phyloP scores from a whole-genome alignment of 163 green algal species.

The Prototheca cutis region DNA sequence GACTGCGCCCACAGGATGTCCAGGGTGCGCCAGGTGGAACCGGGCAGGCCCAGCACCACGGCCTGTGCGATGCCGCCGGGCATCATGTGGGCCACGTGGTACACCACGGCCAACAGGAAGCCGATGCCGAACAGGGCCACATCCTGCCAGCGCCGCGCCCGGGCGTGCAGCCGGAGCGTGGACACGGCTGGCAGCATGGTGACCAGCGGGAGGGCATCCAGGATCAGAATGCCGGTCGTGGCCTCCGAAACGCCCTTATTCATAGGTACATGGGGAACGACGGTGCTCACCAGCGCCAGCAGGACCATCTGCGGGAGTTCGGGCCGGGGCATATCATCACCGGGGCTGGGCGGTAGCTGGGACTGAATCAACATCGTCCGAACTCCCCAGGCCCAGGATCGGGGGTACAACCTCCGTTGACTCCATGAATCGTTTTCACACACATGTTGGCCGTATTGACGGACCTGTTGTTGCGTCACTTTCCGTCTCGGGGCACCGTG shows the following conservation, averaged over 20 bases:
- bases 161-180: slow-evolving; percentile 21
- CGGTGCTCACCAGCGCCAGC: not conserved
- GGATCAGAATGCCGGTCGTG: slow-evolving; percentile 20
- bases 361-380: no score
- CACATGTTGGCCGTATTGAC: no score
- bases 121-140: slow-evolving; percentile 14
- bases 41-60: slow-evolving; percentile 20
- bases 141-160: slow-evolving; percentile 8
- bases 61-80: slow-evolving; percentile 7
- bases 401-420: no score
- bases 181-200: slow-evolving; percentile 21
- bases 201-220: slow-evolving; percentile 23
- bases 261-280: slow-evolving; percentile 11
- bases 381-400: no score
- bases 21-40: slow-evolving; percentile 25
- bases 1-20: slow-evolving; percentile 36
- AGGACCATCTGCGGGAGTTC: not conserved
- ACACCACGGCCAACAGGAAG: slow-evolving; percentile 24
- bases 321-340: not conserved
- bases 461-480: no score
- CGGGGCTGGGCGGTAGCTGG: not conserved
- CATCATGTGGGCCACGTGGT: slow-evolving; percentile 27
- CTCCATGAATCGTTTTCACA: no score
- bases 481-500: no score
- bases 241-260: slow-evolving; percentile 16